Percentiles rank a stretch among this genome's conserved stretches.
These are phyloP conservation scores for Umbelopsis isabellina DNA, from an alignment of 192 early-diverging fungal genomes.

Conservation along the genomic window DNA sequence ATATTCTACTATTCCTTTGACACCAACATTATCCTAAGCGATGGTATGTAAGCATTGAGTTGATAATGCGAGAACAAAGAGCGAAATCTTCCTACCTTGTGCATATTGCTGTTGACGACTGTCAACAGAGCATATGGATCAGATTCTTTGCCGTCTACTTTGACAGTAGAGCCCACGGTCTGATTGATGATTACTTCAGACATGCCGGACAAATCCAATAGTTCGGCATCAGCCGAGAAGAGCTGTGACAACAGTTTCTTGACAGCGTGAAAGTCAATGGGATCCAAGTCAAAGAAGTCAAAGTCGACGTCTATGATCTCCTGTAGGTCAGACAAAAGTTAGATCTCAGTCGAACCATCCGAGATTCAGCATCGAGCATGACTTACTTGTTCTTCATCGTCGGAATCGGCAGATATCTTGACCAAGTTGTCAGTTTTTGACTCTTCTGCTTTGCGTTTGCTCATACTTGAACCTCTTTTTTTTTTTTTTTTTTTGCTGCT, in stretches of 20 bases:
- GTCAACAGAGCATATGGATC: conserved; percentile 92
- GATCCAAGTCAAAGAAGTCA: conserved; percentile 92
- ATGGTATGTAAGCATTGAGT: too few species aligned
- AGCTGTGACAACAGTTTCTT: conserved; percentile 83
- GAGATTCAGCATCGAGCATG: neutral
- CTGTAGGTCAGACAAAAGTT: conserved; percentile 25
- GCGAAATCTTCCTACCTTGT: conserved; percentile 43
- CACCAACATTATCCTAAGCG: conserved; percentile 17
- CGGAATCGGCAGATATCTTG: neutral
- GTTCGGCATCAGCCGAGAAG: conserved; percentile 80
- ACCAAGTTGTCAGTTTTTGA: neutral
- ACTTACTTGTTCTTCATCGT: conserved; percentile 7
- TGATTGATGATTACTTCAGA: conserved; percentile 82
- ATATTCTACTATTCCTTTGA: conserved; percentile 63
- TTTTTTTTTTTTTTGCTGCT: neutral
- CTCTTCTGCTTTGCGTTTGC: conserved; percentile 18
- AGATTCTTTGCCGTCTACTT: conserved; percentile 73
- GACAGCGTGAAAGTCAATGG: conserved; percentile 88
- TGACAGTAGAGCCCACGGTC: conserved; percentile 87
- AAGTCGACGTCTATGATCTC: conserved; percentile 88
- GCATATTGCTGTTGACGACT: conserved; percentile 70
- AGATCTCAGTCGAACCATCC: neutral
- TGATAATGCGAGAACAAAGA: neutral
- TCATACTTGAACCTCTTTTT: neutral
- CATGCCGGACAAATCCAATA: conserved; percentile 76